Percentiles rank a stretch among this genome's conserved stretches.
These are phyloP conservation scores for Diaporthe vaccinii DNA, from an alignment of 2,329 filamentous ascomycete genomes.

Conservation along the genomic window DNA sequence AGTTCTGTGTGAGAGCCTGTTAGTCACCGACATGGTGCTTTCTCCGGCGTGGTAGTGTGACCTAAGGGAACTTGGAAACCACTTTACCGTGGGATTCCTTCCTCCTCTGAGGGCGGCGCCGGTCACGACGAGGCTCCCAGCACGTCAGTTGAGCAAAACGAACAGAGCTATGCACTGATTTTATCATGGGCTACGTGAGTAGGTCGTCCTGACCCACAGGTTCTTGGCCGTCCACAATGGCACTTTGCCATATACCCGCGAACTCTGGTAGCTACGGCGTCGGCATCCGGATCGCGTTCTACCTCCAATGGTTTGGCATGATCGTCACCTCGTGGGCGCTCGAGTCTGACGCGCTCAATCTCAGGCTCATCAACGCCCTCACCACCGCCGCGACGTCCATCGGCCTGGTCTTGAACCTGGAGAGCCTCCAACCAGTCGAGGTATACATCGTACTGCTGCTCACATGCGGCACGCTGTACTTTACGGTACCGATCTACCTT, in stretches of 20 bases:
- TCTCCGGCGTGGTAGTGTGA: background rate
- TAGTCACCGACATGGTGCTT: background rate
- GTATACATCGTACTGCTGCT: constrained; percentile 44
- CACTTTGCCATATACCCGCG: constrained; percentile 32
- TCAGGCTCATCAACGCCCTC: constrained; percentile 38
- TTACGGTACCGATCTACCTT: constrained; percentile 41
- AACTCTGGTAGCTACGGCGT: constrained; percentile 37
- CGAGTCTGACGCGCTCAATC: constrained; percentile 33
- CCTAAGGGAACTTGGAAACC: background rate
- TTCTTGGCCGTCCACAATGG: constrained; percentile 15
- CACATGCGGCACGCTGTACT: constrained; percentile 40
- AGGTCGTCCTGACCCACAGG: background rate
- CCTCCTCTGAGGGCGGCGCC: background rate
- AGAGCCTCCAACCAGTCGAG: constrained; percentile 38
- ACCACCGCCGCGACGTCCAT: constrained; percentile 37
- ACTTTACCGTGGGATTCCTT: background rate
- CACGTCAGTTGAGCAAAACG: background rate
- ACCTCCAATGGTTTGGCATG: constrained; percentile 41
- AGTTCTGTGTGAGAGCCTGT: background rate
- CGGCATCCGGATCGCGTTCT: constrained; percentile 40
- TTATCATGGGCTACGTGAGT: background rate
- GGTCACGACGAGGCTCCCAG: background rate
- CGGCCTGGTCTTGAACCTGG: constrained; percentile 32
- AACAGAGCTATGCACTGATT: background rate
- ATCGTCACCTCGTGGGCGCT: constrained; percentile 39